These are phyloP conservation scores for Schoenoplectus tabernaemontani DNA, from an alignment of 202 grass and related monocot genomes.

Conservation along the genomic window DNA sequence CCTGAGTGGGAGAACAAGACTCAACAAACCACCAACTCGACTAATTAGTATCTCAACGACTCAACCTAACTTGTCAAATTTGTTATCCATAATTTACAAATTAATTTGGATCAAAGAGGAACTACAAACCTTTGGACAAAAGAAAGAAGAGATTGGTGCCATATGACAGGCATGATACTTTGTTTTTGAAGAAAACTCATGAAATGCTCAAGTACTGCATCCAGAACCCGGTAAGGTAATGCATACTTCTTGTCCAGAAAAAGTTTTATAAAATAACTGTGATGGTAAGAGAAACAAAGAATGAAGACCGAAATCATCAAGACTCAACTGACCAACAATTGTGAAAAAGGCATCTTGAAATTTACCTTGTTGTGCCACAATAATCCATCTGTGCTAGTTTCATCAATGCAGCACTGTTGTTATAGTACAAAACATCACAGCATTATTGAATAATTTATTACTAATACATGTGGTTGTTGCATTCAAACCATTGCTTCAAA, in stretches of 20 bases:
- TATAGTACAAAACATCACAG: slow-evolving; percentile 2
- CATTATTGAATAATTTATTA: slow-evolving; percentile 28
- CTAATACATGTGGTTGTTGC: background rate
- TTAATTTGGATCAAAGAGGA: background rate
- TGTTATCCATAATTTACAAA: background rate
- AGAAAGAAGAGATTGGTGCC: slow-evolving; percentile 88
- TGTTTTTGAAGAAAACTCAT: slow-evolving; percentile 68
- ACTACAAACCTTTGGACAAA: slow-evolving; percentile 82
- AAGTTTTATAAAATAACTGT: slow-evolving; percentile 97
- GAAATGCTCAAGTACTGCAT: slow-evolving; percentile 84
- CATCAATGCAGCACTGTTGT: slow-evolving; percentile 69
- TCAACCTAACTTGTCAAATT: background rate
- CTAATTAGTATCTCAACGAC: background rate
- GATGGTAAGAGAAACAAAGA: slow-evolving; percentile 2
- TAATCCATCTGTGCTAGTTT: slow-evolving; percentile 89
- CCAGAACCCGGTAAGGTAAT: slow-evolving; percentile 70
- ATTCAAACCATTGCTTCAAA: background rate
- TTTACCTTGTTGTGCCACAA: slow-evolving; percentile 90
- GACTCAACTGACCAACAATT: background rate
- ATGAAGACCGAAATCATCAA: slow-evolving; percentile 15
- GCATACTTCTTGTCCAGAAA: slow-evolving; percentile 98
- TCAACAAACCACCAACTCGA: background rate
- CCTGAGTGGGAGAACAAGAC: background rate
- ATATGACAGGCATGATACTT: slow-evolving; percentile 88
- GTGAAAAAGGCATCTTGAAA: background rate